Conservation (phyloP, 179 eudicot genomes). For the Silene vulgaris region DNA sequence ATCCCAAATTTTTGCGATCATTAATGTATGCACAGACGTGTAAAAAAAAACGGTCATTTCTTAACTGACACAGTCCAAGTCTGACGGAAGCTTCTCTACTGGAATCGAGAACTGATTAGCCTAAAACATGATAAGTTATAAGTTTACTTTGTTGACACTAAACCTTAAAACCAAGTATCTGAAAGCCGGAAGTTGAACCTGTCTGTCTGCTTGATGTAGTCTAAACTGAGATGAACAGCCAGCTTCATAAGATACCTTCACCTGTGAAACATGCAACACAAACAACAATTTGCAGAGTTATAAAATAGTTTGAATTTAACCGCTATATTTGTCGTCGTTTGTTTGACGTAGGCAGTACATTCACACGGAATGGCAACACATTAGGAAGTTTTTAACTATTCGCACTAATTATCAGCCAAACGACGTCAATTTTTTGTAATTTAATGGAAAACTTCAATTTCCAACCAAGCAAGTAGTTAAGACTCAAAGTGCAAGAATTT, state of each 20-base stretch:
- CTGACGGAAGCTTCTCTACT: too few relatives aligned
- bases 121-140: too few relatives aligned
- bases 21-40: too few relatives aligned
- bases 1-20: too few relatives aligned
- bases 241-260: slow-evolving; percentile 17
- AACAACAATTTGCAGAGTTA: not conserved
- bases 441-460: not conserved
- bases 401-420: not conserved
- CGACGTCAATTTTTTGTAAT: not conserved
- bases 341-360: too few relatives aligned
- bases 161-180: not conserved
- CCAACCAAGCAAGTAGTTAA: not conserved
- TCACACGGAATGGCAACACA: too few relatives aligned
- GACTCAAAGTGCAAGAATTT: not conserved
- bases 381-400: too few relatives aligned
- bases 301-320: not conserved
- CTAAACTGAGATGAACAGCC: slow-evolving; percentile 2
- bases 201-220: not conserved
- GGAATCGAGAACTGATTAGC: too few relatives aligned
- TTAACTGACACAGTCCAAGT: too few relatives aligned
- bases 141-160: too few relatives aligned
- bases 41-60: too few relatives aligned
- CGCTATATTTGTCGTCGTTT: not conserved
- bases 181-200: slow-evolving; percentile 5
- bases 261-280: slow-evolving; percentile 18